These are phyloP conservation scores for Hevea brasiliensis DNA, from an alignment of 345 rosid species.

Conservation along the genomic window DNA sequence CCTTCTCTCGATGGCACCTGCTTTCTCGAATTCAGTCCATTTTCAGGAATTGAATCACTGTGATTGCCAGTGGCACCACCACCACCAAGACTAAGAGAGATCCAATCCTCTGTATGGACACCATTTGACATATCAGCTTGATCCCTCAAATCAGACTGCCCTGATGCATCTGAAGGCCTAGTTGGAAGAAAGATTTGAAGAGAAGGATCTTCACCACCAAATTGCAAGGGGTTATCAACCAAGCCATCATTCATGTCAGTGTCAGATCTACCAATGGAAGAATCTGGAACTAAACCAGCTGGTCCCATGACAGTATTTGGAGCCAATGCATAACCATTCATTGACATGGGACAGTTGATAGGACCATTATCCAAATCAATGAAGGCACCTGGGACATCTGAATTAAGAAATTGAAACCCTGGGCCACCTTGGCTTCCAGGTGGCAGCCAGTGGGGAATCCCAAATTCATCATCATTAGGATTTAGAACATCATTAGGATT, in stretches of 20 bases:
- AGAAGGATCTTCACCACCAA: constrained; percentile 81
- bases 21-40: constrained; percentile 56
- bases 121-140: constrained; percentile 73
- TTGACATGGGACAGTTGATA: constrained; percentile 49
- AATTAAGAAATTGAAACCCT: constrained; percentile 58
- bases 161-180: constrained; percentile 62
- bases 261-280: constrained; percentile 52
- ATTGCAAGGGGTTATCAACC: constrained; percentile 79
- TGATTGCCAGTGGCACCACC: constrained; percentile 53
- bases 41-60: constrained; percentile 44
- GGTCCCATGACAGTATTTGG: constrained; percentile 55
- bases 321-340: constrained; percentile 63
- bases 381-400: constrained; percentile 58
- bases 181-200: constrained; percentile 95
- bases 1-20: constrained; percentile 51
- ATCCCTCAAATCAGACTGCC: constrained; percentile 58
- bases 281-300: constrained; percentile 46
- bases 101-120: constrained; percentile 77
- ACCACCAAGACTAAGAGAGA: constrained; percentile 91
- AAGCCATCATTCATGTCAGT: constrained; percentile 56
- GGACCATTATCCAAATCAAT: constrained; percentile 59
- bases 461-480: constrained; percentile 65
- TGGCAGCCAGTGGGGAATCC: constrained; percentile 58
- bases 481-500: constrained; percentile 51
- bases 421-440: constrained; percentile 59